Percentiles rank a stretch among this genome's conserved stretches.
phyloP scores from a whole-genome alignment of 768 basidiomycete species.

The Omphalotus guepiniiformis region DNA sequence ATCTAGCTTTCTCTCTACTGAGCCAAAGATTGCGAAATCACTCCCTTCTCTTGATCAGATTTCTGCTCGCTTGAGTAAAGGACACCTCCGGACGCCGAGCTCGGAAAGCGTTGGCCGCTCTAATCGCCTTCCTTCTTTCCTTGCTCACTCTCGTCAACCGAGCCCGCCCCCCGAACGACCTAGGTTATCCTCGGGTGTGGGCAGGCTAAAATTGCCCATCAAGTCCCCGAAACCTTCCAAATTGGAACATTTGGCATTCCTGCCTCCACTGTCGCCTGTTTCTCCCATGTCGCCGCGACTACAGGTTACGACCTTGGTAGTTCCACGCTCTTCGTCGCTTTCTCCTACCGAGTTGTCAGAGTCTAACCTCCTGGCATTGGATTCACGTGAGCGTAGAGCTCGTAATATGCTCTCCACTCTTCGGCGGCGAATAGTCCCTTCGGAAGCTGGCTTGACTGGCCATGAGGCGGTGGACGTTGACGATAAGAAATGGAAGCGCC shows the following conservation, averaged over 20 bases:
- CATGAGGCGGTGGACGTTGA: conserved; percentile 15
- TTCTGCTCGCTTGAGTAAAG: conserved; percentile 52
- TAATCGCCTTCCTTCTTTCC: conserved; percentile 31
- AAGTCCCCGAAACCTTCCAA: conserved; percentile 26
- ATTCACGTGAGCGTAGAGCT: conserved; percentile 52
- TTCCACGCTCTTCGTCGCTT: conserved; percentile 39
- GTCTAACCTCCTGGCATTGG: conserved; percentile 46
- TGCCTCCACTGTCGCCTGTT: conserved; percentile 30
- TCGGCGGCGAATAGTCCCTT: conserved; percentile 47
- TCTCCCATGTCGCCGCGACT: conserved; percentile 38
- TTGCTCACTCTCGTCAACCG: conserved; percentile 19
- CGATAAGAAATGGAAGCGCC: conserved; percentile 44
- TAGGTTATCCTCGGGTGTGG: conserved; percentile 31
- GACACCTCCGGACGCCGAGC: conserved; percentile 25
- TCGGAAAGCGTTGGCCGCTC: conserved; percentile 15
- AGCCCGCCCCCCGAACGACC: conserved; percentile 17
- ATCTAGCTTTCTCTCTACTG: conserved; percentile 6
- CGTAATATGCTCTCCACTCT: conserved; percentile 65
- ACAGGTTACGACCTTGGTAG: conserved; percentile 44
- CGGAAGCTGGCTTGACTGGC: conserved; percentile 23
- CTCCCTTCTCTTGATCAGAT: conserved; percentile 77
- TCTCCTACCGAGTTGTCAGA: conserved; percentile 49
- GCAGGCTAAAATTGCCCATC: conserved; percentile 39
- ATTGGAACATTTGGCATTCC: conserved; percentile 21
- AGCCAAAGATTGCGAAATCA: conserved; percentile 10